A percentile compares a stretch with the other conserved stretches of the same genome.
Conservation (phyloP, 2,329 filamentous ascomycete genomes). For the Juglanconis juglandina region DNA sequence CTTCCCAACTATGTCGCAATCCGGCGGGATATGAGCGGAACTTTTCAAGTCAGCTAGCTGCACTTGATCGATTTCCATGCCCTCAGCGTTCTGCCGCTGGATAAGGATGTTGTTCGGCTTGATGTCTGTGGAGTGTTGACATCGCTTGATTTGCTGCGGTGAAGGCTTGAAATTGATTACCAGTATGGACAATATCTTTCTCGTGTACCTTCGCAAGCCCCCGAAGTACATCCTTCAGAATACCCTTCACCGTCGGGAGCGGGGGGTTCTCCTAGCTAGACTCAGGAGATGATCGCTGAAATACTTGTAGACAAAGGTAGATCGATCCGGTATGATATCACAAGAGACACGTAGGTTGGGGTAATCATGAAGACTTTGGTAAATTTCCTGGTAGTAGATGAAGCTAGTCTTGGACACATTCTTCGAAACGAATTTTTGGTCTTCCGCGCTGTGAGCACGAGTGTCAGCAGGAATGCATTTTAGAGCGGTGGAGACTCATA, state of each 20-base stretch:
- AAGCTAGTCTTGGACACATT: constrained; percentile 2
- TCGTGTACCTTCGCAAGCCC: not conserved
- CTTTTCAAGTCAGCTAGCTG: constrained; percentile 1
- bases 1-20: not conserved
- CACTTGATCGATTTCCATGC: not conserved
- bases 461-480: not conserved
- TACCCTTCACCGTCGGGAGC: not conserved
- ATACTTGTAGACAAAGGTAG: constrained; percentile 1
- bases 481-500: not conserved
- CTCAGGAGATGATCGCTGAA: constrained; percentile 1
- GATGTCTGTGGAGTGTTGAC: not conserved
- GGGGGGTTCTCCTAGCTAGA: not conserved
- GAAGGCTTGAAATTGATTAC: not conserved
- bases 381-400: constrained; percentile 3
- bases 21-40: not conserved
- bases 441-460: constrained; percentile 1
- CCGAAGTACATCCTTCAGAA: not conserved
- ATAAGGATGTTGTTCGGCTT: constrained; percentile 3
- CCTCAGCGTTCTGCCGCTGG: not conserved
- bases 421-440: constrained; percentile 2
- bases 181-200: constrained; percentile 1
- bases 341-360: constrained; percentile 4
- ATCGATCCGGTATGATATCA: constrained; percentile 4
- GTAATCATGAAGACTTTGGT: not conserved
- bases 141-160: not conserved